These are phyloP conservation scores for Leishmania martiniquensis DNA, from an alignment of 208 protist genomes.

Conservation along the genomic window DNA sequence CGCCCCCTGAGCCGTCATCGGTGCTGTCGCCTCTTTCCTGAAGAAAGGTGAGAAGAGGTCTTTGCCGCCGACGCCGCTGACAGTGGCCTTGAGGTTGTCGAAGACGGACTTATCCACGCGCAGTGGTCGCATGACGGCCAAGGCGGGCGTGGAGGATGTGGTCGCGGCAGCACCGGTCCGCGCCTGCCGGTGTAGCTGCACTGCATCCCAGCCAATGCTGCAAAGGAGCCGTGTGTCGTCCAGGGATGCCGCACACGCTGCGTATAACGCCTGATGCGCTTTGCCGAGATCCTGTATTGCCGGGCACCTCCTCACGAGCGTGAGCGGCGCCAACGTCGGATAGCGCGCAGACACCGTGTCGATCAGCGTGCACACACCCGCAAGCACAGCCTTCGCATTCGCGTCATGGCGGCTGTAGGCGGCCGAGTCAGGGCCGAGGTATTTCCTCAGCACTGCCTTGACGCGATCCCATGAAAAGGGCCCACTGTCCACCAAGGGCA, in stretches of 20 bases:
- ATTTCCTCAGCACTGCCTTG: conserved; percentile 13
- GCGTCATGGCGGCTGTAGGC: conserved; percentile 20
- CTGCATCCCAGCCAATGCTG: conserved; percentile 20
- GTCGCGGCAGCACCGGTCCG: background rate
- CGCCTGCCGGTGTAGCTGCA: conserved; percentile 1
- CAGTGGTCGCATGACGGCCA: background rate
- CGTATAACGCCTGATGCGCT: conserved; percentile 38
- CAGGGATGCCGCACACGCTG: conserved; percentile 26
- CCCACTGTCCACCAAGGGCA: background rate
- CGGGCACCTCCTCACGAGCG: conserved; percentile 28
- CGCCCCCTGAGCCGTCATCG: background rate
- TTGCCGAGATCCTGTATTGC: conserved; percentile 29
- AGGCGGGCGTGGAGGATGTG: background rate
- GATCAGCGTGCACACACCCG: conserved; percentile 38
- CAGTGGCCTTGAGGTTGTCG: background rate
- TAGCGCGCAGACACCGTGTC: conserved; percentile 38
- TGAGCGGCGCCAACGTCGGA: conserved; percentile 31
- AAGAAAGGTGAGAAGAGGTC: background rate
- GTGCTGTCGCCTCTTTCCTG: background rate
- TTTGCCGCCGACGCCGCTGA: background rate
- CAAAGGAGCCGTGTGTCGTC: conserved; percentile 23
- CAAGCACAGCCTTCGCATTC: conserved; percentile 40
- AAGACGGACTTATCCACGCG: background rate
- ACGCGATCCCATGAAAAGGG: conserved; percentile 20
- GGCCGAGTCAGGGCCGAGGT: conserved; percentile 19